phyloP scores from a whole-genome alignment of 352 stramenopile genomes.

The Pythium coloratum region DNA sequence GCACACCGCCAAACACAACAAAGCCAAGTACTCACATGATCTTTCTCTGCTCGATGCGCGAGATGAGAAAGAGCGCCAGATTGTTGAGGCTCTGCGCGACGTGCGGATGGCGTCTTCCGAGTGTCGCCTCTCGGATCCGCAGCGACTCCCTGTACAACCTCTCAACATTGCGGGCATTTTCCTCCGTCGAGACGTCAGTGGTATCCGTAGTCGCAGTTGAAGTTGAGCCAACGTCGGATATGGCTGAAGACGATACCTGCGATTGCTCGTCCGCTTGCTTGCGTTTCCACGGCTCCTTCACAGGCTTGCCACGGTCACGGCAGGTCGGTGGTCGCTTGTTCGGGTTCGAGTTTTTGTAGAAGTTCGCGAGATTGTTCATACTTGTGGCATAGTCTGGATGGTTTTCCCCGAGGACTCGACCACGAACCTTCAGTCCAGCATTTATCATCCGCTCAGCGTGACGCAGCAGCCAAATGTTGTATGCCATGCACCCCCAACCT shows the following conservation, averaged over 20 bases:
- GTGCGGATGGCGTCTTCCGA: slow-evolving; percentile 63
- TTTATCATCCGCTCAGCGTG: slow-evolving; percentile 68
- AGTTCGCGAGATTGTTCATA: slow-evolving; percentile 85
- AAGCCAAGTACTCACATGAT: slow-evolving; percentile 12
- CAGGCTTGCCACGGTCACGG: background rate
- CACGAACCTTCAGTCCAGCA: slow-evolving; percentile 60
- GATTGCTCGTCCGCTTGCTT: slow-evolving; percentile 5
- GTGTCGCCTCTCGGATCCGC: slow-evolving; percentile 62
- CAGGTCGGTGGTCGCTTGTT: slow-evolving; percentile 14
- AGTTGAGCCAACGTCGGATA: slow-evolving; percentile 3
- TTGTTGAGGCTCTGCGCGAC: slow-evolving; percentile 84
- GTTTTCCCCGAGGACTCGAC: slow-evolving; percentile 66
- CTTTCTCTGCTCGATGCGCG: slow-evolving; percentile 6
- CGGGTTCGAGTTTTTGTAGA: slow-evolving; percentile 69
- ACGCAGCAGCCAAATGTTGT: slow-evolving; percentile 73
- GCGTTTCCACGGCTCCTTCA: background rate
- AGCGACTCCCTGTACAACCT: slow-evolving; percentile 72
- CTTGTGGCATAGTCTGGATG: slow-evolving; percentile 80
- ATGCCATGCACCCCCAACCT: slow-evolving; percentile 61
- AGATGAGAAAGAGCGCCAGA: slow-evolving; percentile 47
- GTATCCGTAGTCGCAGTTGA: background rate
- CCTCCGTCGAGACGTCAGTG: slow-evolving; percentile 8
- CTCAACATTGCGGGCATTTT: slow-evolving; percentile 45
- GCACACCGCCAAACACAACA: background rate
- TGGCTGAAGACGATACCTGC: slow-evolving; percentile 5